Evolutionary conservation across 192 early-diverging fungal genomes (phyloP).

Genomic region (Coemansia sp.): DNA sequence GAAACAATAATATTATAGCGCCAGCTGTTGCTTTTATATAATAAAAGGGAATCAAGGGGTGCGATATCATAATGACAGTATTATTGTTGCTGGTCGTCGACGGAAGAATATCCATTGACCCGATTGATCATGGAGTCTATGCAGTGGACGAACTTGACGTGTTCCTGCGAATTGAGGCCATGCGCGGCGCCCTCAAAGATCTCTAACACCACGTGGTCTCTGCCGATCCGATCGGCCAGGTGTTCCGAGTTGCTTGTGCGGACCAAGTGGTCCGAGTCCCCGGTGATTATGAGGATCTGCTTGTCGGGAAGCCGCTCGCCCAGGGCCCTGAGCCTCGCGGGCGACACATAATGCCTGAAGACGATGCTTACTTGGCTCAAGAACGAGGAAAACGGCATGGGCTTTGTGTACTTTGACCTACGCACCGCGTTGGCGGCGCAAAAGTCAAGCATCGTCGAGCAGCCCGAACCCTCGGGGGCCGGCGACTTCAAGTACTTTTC

Average conservation of each 20-base stretch:
- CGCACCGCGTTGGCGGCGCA: conserved; percentile 33
- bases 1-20: background rate
- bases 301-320: conserved; percentile 39
- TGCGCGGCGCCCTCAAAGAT: conserved; percentile 44
- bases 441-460: conserved; percentile 41
- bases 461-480: conserved; percentile 32
- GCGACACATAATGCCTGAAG: conserved; percentile 52
- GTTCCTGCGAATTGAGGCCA: conserved; percentile 35
- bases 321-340: conserved; percentile 24
- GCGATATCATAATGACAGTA: no score
- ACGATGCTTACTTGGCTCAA: conserved; percentile 43
- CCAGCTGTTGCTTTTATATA: no score
- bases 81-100: no score
- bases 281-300: conserved; percentile 47
- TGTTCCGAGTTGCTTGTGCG: conserved; percentile 44
- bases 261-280: conserved; percentile 49
- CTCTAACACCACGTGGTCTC: conserved; percentile 38
- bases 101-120: background rate
- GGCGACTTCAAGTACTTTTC: conserved; percentile 36
- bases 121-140: conserved; percentile 41
- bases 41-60: no score
- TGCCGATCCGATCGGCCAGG: conserved; percentile 44
- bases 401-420: conserved; percentile 39
- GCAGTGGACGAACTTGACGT: conserved; percentile 17
- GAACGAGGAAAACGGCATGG: conserved; percentile 41